Evolutionary conservation across 192 early-diverging fungal genomes (phyloP).

Genomic region (Neocallimastix lanati): DNA sequence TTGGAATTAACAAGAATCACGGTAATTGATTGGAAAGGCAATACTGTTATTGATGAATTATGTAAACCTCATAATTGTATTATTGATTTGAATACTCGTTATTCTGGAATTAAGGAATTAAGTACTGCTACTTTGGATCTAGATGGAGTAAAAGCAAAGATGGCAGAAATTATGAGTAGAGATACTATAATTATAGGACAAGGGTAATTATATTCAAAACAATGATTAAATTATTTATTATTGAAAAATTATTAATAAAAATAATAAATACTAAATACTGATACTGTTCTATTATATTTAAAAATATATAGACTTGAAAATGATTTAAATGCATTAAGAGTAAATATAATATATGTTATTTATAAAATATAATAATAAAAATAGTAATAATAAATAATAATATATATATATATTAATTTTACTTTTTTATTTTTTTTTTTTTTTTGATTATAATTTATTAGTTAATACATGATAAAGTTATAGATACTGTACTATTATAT

Average conservation of each 20-base stretch:
- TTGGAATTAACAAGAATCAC: constrained; percentile 47
- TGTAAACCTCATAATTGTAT: constrained; percentile 26
- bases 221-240: too few relatives aligned
- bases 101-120: constrained; percentile 28
- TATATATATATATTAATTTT: neutral
- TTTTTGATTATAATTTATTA: neutral
- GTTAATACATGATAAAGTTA: neutral
- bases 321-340: neutral
- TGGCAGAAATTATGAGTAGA: constrained; percentile 9
- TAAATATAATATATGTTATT: neutral
- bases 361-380: too few relatives aligned
- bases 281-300: too few relatives aligned
- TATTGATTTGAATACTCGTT: constrained; percentile 39
- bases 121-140: constrained; percentile 26
- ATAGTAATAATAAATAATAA: too few relatives aligned
- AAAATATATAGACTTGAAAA: neutral
- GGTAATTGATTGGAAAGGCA: constrained; percentile 22
- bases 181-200: neutral
- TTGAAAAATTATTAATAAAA: neutral
- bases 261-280: too few relatives aligned
- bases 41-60: constrained; percentile 36
- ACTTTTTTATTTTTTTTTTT: neutral
- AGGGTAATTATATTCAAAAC: too few relatives aligned
- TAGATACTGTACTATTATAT: neutral
- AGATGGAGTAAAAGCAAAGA: constrained; percentile 9